A percentile compares a stretch with the other conserved stretches of the same genome.
Conservation (phyloP, 352 stramenopile genomes). For the Phytopythium sindhum region DNA sequence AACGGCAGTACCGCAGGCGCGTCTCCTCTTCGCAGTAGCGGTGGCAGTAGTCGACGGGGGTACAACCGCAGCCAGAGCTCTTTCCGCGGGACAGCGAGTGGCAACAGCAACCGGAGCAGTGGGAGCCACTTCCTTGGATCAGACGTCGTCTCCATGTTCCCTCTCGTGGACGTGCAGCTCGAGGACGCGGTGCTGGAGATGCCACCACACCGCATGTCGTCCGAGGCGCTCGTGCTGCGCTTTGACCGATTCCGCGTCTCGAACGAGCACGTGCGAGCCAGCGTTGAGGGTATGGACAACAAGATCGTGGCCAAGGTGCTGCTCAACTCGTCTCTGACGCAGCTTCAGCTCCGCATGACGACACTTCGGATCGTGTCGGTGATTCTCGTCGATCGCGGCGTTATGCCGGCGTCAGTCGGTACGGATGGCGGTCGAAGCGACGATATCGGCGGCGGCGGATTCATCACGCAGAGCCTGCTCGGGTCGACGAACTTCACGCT, state of each 20-base stretch:
- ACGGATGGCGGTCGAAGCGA: constrained; percentile 13
- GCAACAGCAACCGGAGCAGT: neutral
- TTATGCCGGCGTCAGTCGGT: neutral
- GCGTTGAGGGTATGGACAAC: constrained; percentile 66
- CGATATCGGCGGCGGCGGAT: constrained; percentile 30
- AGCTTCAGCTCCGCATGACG: constrained; percentile 62
- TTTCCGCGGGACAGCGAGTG: neutral
- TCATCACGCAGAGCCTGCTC: constrained; percentile 64
- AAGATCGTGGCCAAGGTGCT: constrained; percentile 79
- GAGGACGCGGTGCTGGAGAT: constrained; percentile 73
- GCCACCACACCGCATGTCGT: constrained; percentile 75
- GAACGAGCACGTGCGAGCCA: constrained; percentile 64
- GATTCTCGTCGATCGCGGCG: constrained; percentile 56
- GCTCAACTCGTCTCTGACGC: constrained; percentile 76
- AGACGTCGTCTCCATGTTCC: constrained; percentile 83
- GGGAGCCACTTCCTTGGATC: constrained; percentile 35
- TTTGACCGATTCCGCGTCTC: constrained; percentile 62
- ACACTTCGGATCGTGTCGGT: constrained; percentile 72
- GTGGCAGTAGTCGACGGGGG: neutral
- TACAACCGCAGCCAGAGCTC: constrained; percentile 1
- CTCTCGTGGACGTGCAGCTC: constrained; percentile 64
- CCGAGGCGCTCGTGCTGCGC: constrained; percentile 64
- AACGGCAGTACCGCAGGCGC: neutral
- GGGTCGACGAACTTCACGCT: constrained; percentile 62
- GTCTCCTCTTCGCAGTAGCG: constrained; percentile 7